Evolutionary conservation across 2,329 filamentous ascomycete genomes (phyloP), one percentile per base, ranked within the genome.

Genomic region (Penicillium sp.): DNA sequence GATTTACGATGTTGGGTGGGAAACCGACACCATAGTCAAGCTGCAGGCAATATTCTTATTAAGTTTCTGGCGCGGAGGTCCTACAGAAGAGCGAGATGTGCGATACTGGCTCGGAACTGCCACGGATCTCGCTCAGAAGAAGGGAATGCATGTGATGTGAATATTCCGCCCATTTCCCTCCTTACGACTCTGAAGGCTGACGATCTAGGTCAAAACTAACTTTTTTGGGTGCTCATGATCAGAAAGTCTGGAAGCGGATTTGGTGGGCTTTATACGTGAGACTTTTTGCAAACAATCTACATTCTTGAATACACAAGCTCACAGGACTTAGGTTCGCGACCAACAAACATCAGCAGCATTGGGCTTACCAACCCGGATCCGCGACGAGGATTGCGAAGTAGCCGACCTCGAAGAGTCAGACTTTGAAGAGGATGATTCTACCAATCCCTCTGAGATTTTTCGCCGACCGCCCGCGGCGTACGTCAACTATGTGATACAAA

Each of bases 41-140:
- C 75, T 85, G 0, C 82, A 84, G 65, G 76, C 80, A 0, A 64
- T 85, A 1, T 84, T 85, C 62, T 68, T 85, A 33, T 76, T 85
- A 73, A 84, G 82, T 62, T 85, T 83, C 60, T 85, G 82, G 83
- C 73, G 82, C 18, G 81, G 79, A 7, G 79, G 79, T 0, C 80
- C 82, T 0, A 72, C 75, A 0, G 77, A 81, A 52, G 78, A 81
- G n/a, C 75, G 79, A 16, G 80, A 83, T 65, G 78, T 79, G 13
- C 65, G 80, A 27, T 82, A 82, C 61, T 83, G 81, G 81, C 68
- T 83, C 1, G 80, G 79, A 0, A 78, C 79, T 6, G 82, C 82
- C 0, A 83, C 83, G 27, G 80, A 78, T 9, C 70, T 84, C 10
- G 82, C 83, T 0, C 81, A 85, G 64, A 82, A 81, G 43, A 68